Conservation (phyloP, 306 rosid genomes). For the Dryas alaskensis region DNA sequence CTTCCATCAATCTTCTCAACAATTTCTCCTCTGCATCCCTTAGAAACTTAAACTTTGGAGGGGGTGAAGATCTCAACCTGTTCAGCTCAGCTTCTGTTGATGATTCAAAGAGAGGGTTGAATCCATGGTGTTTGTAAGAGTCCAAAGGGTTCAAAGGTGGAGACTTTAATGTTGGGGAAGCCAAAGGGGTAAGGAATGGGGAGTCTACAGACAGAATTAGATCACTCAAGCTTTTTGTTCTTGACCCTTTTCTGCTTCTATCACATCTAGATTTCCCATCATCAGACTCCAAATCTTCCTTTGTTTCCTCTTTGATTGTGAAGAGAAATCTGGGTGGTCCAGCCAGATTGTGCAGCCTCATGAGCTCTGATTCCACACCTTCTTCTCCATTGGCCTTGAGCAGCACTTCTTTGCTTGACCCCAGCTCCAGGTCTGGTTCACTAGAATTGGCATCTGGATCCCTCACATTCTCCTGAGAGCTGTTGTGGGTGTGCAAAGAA, state of each 20-base stretch:
- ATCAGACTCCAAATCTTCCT: conserved; percentile 85
- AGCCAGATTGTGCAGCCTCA: conserved; percentile 80
- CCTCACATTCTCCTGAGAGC: conserved; percentile 12
- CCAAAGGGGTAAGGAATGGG: conserved; percentile 47
- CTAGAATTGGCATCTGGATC: conserved; percentile 29
- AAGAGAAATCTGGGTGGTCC: conserved; percentile 90
- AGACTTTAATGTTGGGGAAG: conserved; percentile 56
- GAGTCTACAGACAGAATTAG: conserved; percentile 43
- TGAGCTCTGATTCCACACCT: conserved; percentile 66
- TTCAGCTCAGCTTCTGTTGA: conserved; percentile 48
- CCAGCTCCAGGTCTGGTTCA: conserved; percentile 50
- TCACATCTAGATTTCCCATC: conserved; percentile 61
- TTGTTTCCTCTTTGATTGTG: conserved; percentile 85
- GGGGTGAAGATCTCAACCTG: conserved; percentile 73
- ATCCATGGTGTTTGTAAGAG: conserved; percentile 57
- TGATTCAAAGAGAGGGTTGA: conserved; percentile 83
- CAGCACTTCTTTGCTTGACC: conserved; percentile 41
- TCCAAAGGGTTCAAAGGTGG: conserved; percentile 46
- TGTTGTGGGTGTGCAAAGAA: conserved; percentile 12
- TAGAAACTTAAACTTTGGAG: conserved; percentile 77
- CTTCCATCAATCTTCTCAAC: conserved; percentile 60
- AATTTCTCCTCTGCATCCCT: conserved; percentile 91
- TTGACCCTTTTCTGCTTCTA: conserved; percentile 62
- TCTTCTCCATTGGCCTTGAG: conserved; percentile 55
- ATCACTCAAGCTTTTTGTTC: conserved; percentile 72